Evolutionary conservation across 352 stramenopile genomes (phyloP).

Genomic region (Pythium scleroteichum): DNA sequence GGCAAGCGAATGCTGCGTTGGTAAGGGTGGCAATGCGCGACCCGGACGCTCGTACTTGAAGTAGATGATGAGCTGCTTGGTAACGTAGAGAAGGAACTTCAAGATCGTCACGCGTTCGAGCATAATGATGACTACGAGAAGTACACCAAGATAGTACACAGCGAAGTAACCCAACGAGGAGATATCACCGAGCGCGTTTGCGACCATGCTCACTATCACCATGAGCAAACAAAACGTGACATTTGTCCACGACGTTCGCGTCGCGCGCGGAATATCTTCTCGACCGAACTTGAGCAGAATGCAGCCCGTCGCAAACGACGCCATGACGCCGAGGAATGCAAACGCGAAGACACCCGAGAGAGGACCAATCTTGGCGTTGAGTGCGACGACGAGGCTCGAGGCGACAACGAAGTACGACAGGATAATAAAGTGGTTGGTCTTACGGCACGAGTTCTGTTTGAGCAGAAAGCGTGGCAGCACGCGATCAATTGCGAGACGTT

Average conservation of each 20-base stretch:
- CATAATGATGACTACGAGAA: constrained; percentile 59
- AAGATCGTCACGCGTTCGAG: constrained; percentile 61
- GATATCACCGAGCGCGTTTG: constrained; percentile 53
- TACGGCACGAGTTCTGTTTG: constrained; percentile 59
- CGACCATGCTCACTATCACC: constrained; percentile 47
- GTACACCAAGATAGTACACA: constrained; percentile 60
- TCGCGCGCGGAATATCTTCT: constrained; percentile 70
- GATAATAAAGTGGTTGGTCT: constrained; percentile 84
- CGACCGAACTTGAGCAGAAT: constrained; percentile 87
- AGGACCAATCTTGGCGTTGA: constrained; percentile 76
- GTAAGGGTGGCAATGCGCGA: neutral
- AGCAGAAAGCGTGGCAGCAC: constrained; percentile 64
- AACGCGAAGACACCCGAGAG: constrained; percentile 88
- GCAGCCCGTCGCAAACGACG: constrained; percentile 79
- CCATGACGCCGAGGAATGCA: constrained; percentile 85
- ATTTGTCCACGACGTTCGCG: constrained; percentile 67
- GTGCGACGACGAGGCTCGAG: constrained; percentile 70
- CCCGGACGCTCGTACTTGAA: constrained; percentile 11
- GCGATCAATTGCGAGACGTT: constrained; percentile 82
- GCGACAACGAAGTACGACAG: constrained; percentile 70
- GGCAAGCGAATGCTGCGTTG: constrained; percentile 6
- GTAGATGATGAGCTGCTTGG: constrained; percentile 36
- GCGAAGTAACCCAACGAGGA: constrained; percentile 50
- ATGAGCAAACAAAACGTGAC: constrained; percentile 48
- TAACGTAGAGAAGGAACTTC: constrained; percentile 23